Evolutionary conservation across 2,329 filamentous ascomycete genomes (phyloP), one percentile per base, ranked within the genome.

Genomic region (Pseudopyricularia cyperi): DNA sequence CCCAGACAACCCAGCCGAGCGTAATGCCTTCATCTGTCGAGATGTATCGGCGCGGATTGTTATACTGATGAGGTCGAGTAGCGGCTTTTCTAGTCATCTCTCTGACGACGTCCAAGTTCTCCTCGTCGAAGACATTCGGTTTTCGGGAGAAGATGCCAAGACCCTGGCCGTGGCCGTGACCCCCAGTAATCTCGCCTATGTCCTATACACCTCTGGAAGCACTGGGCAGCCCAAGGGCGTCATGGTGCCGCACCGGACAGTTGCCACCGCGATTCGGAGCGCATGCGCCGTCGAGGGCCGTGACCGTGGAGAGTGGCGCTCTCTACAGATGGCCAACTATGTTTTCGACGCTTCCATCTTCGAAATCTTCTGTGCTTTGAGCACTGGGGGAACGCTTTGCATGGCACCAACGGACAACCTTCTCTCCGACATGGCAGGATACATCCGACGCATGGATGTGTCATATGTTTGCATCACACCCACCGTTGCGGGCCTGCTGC

Each of bases 81-180:
- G 37, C 8, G 39, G 37, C 12, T 39, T 53, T 32, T 35, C 26
- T 39, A 9, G 30, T 33, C 28, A 33, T 53, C 37, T 53, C 17
- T 8, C n/a, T 17, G 39, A 9, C 39, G 39, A 24, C 39, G 34
- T 48, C 17, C 19, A 48, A 14, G 30, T 15, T 26, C 37, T 46
- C 22, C n/a, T 52, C 35, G 30, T 33, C 14, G 47, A 32, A 15
- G 28, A 33, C 19, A n/a, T 17, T n/a, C 12, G 11, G 47, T 30
- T 11, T 11, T 12, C 86, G 53, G 88, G 95, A 14, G 81, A 89
- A 0, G 81, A 95, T 2, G 81, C 77, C 56, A 7, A 33, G 32
- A 7, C 32, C 32, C 7, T 33, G 7, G 7, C 32, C 32, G 32
- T 33, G 32, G 12, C 32, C 32, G 32, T 33, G 12, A 22, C 35